Percentiles rank a stretch among this genome's conserved stretches.
Evolutionary conservation across 75 land plant species (phyloP).

Genomic region (Pinus tabuliformis): DNA sequence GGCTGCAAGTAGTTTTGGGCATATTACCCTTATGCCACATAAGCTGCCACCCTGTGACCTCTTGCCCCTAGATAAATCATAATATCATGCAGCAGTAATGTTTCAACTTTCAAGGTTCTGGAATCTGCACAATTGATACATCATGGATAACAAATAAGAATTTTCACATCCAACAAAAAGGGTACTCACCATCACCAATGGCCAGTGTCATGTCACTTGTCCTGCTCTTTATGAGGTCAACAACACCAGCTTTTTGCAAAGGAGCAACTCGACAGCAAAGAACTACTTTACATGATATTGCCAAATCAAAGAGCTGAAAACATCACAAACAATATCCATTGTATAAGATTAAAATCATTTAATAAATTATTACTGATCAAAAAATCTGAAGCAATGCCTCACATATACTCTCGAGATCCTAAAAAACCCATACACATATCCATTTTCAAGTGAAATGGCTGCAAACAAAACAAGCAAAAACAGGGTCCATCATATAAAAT

Average conservation of each 20-base stretch:
- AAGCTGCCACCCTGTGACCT: neutral
- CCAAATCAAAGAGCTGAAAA: conserved; percentile 86
- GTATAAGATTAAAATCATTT: neutral
- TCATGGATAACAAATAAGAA: no score
- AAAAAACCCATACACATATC: neutral
- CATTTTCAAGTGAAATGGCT: neutral
- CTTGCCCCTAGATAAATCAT: neutral
- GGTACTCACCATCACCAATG: conserved; percentile 85
- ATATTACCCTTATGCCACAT: neutral
- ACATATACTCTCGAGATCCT: neutral
- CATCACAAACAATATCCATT: neutral
- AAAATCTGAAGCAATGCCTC: neutral
- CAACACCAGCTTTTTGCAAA: conserved; percentile 90
- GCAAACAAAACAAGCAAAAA: neutral
- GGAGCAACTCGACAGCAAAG: conserved; percentile 94
- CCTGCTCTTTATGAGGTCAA: conserved; percentile 70
- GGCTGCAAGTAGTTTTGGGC: neutral
- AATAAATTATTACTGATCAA: neutral
- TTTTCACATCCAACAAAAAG: neutral
- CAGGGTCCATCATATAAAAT: conserved; percentile 4
- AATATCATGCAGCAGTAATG: neutral
- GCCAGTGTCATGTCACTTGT: conserved; percentile 92
- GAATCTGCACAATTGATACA: neutral
- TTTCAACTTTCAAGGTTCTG: neutral
- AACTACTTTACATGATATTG: conserved; percentile 74